Evolutionary conservation across 257 asterid species (phyloP), one percentile per base, ranked within the genome.

Genomic region (Primulina tabacum): DNA sequence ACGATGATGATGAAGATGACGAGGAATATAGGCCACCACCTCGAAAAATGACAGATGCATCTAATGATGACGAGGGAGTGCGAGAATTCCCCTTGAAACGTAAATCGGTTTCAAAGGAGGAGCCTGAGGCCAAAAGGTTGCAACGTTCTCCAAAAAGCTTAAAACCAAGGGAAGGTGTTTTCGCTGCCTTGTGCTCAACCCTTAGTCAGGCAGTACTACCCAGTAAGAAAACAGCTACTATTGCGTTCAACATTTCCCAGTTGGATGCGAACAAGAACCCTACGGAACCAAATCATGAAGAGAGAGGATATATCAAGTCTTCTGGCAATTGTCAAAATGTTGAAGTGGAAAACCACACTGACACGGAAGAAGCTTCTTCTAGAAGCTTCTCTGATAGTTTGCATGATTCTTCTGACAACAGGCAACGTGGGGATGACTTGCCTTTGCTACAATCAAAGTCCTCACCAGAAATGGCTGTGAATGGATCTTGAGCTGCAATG

Each of bases 1-100:
- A 94, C 69, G 99, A 86, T 11, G 97, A 94, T 34, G 98, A 93
- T 71, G 99, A 94, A 70, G 99, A 91, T 33, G 97, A 91, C 18
- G 99, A 91, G 73, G 97, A 91, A 70, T 94, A 84, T 79, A 89
- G 76, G 64, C 99, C 99, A 38, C 99, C 97, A 33, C 95, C 96
- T 20, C 84, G 80, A 71, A 87, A 81, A 73, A 77, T 58, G 58
- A 56, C 83, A 2, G 89, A 81, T 43, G 76, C 53, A 65, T 77
- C 84, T 35, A 84, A 79, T 69, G 97, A 86, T 69, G 96, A 88
- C 16, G 90, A 75, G 30, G 89, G 77, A 64, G 76, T 80, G 29
- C 40, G 80, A n/a, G 91, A 80, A 71, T 73, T 87, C 69, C 84
- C 76, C 21, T 79, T 88, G 89, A 94, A 94, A 80, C 95, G 96